Evolutionary conservation across 2,329 filamentous ascomycete species (phyloP).

Genomic region (Nigrospora oryzae): DNA sequence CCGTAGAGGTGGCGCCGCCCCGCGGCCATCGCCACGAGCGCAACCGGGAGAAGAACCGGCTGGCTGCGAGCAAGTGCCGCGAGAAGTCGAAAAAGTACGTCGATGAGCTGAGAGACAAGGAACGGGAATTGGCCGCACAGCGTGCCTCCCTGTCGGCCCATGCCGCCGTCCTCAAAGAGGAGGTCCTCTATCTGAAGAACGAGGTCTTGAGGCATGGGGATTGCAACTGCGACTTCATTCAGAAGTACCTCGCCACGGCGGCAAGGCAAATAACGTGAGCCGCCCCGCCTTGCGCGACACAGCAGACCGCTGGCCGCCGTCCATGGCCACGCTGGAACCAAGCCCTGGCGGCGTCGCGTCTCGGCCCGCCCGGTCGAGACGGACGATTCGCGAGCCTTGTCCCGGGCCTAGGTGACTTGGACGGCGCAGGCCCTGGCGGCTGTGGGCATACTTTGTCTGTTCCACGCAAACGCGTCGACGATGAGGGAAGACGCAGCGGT

Average conservation of each 20-base stretch:
- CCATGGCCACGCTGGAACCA: too few species aligned
- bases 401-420: too few species aligned
- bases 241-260: conserved; percentile 16
- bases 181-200: conserved; percentile 20
- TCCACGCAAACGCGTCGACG: too few species aligned
- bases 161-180: conserved; percentile 13
- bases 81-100: conserved; percentile 18
- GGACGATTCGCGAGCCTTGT: too few species aligned
- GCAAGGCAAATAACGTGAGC: conserved; percentile 7
- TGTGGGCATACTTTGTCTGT: too few species aligned
- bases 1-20: background rate
- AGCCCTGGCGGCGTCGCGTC: too few species aligned
- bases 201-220: conserved; percentile 17
- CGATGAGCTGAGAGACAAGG: conserved; percentile 14
- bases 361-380: too few species aligned
- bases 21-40: conserved; percentile 1
- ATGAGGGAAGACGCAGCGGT: too few species aligned
- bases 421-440: too few species aligned
- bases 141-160: conserved; percentile 9
- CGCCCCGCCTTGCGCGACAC: background rate
- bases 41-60: conserved; percentile 13
- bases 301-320: too few species aligned
- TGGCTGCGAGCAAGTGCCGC: conserved; percentile 20
- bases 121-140: conserved; percentile 7
- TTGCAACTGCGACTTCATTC: conserved; percentile 17